phyloP scores from a whole-genome alignment of 2,329 filamentous ascomycete genomes.

The Ambrosiella xylebori region DNA sequence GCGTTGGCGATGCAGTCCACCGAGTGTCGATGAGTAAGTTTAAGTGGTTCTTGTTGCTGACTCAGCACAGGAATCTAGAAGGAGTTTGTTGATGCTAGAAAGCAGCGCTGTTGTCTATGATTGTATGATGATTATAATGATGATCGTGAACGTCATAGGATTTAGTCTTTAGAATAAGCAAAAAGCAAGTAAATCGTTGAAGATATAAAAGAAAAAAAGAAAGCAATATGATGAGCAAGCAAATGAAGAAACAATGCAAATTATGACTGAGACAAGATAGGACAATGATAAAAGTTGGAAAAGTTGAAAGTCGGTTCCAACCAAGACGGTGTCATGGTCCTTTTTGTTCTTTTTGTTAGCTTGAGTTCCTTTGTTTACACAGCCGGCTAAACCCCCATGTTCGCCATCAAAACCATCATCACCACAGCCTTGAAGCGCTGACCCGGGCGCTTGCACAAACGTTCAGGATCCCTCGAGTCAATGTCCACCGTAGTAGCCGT shows the following conservation, averaged over 20 bases:
- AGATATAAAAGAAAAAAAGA: background rate
- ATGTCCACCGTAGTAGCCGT: too few relatives aligned
- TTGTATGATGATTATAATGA: background rate
- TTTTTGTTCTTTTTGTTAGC: too few relatives aligned
- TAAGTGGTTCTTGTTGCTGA: background rate
- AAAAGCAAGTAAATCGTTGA: background rate
- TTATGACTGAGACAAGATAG: background rate
- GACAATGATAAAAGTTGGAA: too few relatives aligned
- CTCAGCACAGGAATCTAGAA: background rate
- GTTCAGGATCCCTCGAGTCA: background rate
- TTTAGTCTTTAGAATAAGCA: background rate
- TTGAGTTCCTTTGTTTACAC: too few relatives aligned
- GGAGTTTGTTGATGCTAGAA: background rate
- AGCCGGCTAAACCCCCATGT: too few relatives aligned
- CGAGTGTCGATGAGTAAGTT: background rate
- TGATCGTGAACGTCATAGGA: background rate
- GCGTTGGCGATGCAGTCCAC: slow-evolving; percentile 1
- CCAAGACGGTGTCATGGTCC: too few relatives aligned
- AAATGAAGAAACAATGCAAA: background rate
- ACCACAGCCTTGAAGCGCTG: background rate
- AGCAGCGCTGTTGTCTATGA: background rate
- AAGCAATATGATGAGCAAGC: background rate
- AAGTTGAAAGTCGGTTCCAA: too few relatives aligned
- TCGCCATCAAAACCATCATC: too few relatives aligned
- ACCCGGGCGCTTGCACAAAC: background rate